Evolutionary conservation across 805 yeast species (phyloP).

Genomic region (Dipodascus geniculatus): DNA sequence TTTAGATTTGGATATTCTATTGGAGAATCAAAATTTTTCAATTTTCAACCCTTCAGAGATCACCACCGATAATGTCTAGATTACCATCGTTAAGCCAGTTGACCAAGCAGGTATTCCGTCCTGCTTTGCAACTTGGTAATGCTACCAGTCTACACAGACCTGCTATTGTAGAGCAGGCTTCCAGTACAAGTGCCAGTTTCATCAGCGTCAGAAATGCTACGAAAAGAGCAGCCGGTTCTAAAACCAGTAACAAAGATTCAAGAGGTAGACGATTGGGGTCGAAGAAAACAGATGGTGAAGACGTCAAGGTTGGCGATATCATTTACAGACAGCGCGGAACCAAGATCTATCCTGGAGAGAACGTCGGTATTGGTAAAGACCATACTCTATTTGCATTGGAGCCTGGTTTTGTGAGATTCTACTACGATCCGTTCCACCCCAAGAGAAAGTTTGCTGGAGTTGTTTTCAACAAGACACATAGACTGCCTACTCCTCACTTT

Average conservation of each 20-base stretch:
- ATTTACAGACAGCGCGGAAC: conserved; percentile 93
- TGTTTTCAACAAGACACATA: conserved; percentile 50
- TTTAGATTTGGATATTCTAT: neutral
- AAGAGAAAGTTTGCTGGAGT: conserved; percentile 83
- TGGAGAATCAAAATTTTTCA: conserved; percentile 1
- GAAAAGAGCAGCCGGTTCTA: conserved; percentile 91
- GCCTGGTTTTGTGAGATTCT: conserved; percentile 87
- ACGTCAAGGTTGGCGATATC: conserved; percentile 73
- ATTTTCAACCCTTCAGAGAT: neutral
- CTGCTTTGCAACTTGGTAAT: conserved; percentile 1
- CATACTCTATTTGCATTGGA: conserved; percentile 86
- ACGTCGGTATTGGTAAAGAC: conserved; percentile 74
- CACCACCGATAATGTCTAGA: neutral
- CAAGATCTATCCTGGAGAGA: conserved; percentile 87
- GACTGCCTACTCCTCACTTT: conserved; percentile 82
- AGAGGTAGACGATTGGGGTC: conserved; percentile 92
- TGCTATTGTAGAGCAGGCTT: neutral
- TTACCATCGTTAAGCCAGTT: neutral
- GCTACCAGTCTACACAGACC: neutral
- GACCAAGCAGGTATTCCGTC: neutral
- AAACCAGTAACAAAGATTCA: conserved; percentile 85
- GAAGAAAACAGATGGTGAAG: conserved; percentile 69
- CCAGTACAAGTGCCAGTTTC: conserved; percentile 3
- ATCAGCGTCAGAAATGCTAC: conserved; percentile 69
- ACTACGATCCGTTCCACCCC: conserved; percentile 94